Percentiles rank a stretch among this genome's conserved stretches.
Conservation (phyloP, 2,329 filamentous ascomycete species). For the Rachicladosporium sp. region DNA sequence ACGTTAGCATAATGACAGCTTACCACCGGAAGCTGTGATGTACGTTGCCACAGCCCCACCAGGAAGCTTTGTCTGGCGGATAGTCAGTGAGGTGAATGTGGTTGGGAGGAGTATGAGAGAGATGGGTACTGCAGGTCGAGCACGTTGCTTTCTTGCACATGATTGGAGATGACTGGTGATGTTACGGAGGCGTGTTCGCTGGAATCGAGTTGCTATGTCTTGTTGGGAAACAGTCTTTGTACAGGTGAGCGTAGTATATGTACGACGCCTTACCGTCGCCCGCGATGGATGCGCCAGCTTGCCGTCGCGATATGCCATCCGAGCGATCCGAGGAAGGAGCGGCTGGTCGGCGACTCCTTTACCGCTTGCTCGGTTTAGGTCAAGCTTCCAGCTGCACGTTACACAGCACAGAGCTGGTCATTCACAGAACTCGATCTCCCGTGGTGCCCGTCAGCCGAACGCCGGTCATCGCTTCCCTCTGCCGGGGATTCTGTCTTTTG, state of each 20-base stretch:
- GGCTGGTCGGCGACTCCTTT: not conserved
- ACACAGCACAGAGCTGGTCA: too few relatives aligned
- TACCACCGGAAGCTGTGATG: too few relatives aligned
- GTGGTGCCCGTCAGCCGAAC: too few relatives aligned
- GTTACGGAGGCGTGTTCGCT: not conserved
- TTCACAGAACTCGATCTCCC: too few relatives aligned
- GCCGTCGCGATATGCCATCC: not conserved
- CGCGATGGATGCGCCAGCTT: too few relatives aligned
- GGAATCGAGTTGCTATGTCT: not conserved
- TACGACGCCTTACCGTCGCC: too few relatives aligned
- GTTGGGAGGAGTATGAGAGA: not conserved
- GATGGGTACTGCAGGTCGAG: slow-evolving; percentile 47
- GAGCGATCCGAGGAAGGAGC: not conserved
- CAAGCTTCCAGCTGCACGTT: too few relatives aligned
- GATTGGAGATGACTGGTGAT: not conserved
- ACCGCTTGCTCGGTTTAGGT: not conserved
- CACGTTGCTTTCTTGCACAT: slow-evolving; percentile 59
- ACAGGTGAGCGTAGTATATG: too few relatives aligned
- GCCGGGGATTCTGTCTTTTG: too few relatives aligned
- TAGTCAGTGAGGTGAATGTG: slow-evolving; percentile 1
- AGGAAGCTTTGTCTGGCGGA: slow-evolving; percentile 19
- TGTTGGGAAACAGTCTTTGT: too few relatives aligned
- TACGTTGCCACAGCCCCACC: slow-evolving; percentile 21
- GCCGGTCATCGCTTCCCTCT: too few relatives aligned
- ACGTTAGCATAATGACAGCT: too few relatives aligned